Evolutionary conservation across 1,139 yeast species (phyloP).

Genomic region (Yamadazyma membranifaciens): DNA sequence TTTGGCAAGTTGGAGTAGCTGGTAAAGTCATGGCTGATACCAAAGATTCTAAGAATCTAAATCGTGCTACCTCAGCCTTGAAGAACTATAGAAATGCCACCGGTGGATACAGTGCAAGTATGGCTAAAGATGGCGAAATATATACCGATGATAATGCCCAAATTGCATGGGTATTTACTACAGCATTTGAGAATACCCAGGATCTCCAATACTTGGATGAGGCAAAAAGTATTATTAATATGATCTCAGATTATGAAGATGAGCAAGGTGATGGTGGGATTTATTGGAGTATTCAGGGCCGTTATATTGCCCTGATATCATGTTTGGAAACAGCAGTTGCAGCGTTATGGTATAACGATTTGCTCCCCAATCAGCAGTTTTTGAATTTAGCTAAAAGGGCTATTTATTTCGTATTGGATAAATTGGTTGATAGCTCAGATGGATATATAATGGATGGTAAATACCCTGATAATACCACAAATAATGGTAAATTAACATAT

Average conservation of each 20-base stretch:
- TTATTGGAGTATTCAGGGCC: conserved; percentile 25
- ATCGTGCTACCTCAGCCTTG: conserved; percentile 15
- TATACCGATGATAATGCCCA: conserved; percentile 39
- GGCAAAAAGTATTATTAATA: conserved; percentile 8
- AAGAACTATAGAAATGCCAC: conserved; percentile 19
- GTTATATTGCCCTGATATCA: conserved; percentile 36
- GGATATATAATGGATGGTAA: conserved; percentile 33
- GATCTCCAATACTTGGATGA: conserved; percentile 10
- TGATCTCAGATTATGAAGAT: conserved; percentile 16
- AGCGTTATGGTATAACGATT: conserved; percentile 25
- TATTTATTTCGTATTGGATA: conserved; percentile 24
- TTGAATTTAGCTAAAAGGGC: conserved; percentile 19
- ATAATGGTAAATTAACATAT: conserved; percentile 36
- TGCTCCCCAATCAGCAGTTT: conserved; percentile 5
- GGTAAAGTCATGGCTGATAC: conserved; percentile 22
- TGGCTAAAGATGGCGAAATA: conserved; percentile 27
- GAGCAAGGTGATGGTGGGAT: conserved; percentile 27
- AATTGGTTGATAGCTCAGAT: conserved; percentile 28
- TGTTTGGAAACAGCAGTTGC: conserved; percentile 35
- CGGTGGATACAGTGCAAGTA: conserved; percentile 34
- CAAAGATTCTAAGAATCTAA: conserved; percentile 13
- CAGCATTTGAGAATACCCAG: conserved; percentile 21
- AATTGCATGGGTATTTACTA: conserved; percentile 29
- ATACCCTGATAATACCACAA: conserved; percentile 20
- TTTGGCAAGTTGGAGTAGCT: conserved; percentile 29